Conservation (phyloP, 2,329 filamentous ascomycete species). For the Sporothrix brasiliensis region DNA sequence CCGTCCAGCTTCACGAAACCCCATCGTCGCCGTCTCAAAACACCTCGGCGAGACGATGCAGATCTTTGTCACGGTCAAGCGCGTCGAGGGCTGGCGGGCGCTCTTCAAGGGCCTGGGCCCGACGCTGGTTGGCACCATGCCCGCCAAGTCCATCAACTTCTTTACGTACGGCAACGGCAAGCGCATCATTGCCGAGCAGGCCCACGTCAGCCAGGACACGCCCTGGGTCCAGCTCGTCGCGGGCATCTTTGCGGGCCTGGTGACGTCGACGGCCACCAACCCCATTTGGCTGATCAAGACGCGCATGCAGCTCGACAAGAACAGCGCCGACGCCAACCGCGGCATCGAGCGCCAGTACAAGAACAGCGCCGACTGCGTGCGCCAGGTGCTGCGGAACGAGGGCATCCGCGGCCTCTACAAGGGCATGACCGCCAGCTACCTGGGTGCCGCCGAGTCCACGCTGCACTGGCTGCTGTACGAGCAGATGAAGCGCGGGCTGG, state of each 20-base stretch:
- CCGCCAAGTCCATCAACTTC: slow-evolving; percentile 89
- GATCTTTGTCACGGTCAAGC: slow-evolving; percentile 79
- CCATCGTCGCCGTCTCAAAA: slow-evolving; percentile 66
- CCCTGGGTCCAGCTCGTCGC: slow-evolving; percentile 78
- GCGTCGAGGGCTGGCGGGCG: slow-evolving; percentile 78
- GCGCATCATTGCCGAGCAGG: slow-evolving; percentile 72
- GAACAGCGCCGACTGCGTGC: slow-evolving; percentile 85
- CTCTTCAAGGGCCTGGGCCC: slow-evolving; percentile 93
- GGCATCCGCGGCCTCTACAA: slow-evolving; percentile 83
- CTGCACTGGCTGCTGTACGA: slow-evolving; percentile 95
- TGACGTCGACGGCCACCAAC: slow-evolving; percentile 88
- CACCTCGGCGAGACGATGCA: slow-evolving; percentile 86
- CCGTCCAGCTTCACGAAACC: slow-evolving; percentile 55
- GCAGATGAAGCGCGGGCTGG: slow-evolving; percentile 79
- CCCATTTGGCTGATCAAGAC: slow-evolving; percentile 98
- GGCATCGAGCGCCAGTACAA: slow-evolving; percentile 69
- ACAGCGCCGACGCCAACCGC: slow-evolving; percentile 64
- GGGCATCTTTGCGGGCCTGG: slow-evolving; percentile 76
- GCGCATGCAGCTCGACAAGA: slow-evolving; percentile 86
- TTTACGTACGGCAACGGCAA: slow-evolving; percentile 93
- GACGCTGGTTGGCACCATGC: slow-evolving; percentile 86
- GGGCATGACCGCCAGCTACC: slow-evolving; percentile 86
- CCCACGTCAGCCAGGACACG: slow-evolving; percentile 68
- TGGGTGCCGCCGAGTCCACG: slow-evolving; percentile 87
- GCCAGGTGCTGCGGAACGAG: slow-evolving; percentile 78